These are phyloP conservation scores for Kwoniella sp. DNA, from an alignment of 768 basidiomycete species.

Conservation along the genomic window DNA sequence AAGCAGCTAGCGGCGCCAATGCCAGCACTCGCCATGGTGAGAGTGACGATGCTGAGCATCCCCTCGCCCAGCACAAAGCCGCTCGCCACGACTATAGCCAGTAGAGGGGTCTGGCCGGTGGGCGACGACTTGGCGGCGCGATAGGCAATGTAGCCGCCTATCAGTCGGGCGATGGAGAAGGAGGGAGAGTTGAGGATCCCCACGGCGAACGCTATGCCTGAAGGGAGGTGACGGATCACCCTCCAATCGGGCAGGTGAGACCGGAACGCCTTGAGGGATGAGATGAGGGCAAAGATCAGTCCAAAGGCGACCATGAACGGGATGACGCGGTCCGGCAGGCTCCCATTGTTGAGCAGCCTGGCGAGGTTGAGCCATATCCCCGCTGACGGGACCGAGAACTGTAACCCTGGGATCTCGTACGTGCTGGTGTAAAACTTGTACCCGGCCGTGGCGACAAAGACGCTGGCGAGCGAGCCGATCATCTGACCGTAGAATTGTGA, in stretches of 20 bases:
- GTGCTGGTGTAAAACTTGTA: conserved; percentile 81
- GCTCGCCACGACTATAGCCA: conserved; percentile 77
- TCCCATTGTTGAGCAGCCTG: conserved; percentile 58
- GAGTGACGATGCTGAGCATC: conserved; percentile 73
- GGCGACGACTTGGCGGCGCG: conserved; percentile 31
- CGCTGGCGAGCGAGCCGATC: conserved; percentile 81
- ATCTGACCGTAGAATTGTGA: conserved; percentile 90
- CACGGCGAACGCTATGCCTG: conserved; percentile 89
- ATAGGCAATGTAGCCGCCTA: conserved; percentile 80
- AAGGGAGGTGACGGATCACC: conserved; percentile 67
- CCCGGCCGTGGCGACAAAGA: conserved; percentile 80
- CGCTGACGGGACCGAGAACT: conserved; percentile 93
- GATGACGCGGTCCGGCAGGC: conserved; percentile 69
- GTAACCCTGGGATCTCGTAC: conserved; percentile 84
- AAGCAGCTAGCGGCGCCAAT: conserved; percentile 74
- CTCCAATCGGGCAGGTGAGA: conserved; percentile 5
- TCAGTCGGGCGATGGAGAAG: conserved; percentile 83
- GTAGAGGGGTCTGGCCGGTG: conserved; percentile 38
- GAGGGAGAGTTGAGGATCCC: conserved; percentile 94
- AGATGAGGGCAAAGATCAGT: conserved; percentile 63
- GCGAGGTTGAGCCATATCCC: conserved; percentile 72
- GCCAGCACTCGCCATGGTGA: conserved; percentile 69
- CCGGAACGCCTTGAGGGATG: conserved; percentile 62
- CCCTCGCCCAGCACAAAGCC: conserved; percentile 97
- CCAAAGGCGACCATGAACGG: conserved; percentile 78